phyloP scores from a whole-genome alignment of 495 filamentous ascomycete genomes.

The Mytilinidion resinicola region DNA sequence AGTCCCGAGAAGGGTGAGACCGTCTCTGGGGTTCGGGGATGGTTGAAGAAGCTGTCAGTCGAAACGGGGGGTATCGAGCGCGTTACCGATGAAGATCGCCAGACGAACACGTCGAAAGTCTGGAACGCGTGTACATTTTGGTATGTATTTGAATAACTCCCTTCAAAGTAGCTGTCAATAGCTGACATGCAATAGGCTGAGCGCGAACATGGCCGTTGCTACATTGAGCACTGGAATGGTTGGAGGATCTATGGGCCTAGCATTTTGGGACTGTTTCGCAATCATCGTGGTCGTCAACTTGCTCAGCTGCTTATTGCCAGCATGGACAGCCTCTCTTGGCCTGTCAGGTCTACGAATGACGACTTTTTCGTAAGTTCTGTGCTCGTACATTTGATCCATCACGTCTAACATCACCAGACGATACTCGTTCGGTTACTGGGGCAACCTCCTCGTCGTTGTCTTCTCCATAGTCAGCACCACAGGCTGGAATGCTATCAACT shows the following conservation, averaged over 20 bases:
- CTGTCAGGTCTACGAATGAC: slow-evolving; percentile 39
- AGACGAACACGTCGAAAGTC: slow-evolving; percentile 10
- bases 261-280: slow-evolving; percentile 26
- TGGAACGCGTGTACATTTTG: slow-evolving; percentile 25
- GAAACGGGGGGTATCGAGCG: slow-evolving; percentile 21
- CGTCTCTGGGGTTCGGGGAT: not conserved
- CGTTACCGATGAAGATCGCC: slow-evolving; percentile 19
- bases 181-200: slow-evolving; percentile 12
- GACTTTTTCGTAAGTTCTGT: slow-evolving; percentile 34
- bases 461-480: slow-evolving; percentile 26
- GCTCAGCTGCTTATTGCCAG: slow-evolving; percentile 33
- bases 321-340: slow-evolving; percentile 38
- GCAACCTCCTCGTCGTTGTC: slow-evolving; percentile 20
- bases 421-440: slow-evolving; percentile 27
- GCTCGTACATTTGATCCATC: not conserved
- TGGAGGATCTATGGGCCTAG: slow-evolving; percentile 17
- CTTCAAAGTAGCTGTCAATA: not conserved
- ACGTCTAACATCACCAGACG: not conserved
- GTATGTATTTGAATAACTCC: not conserved
- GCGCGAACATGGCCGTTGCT: slow-evolving; percentile 25
- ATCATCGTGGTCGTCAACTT: slow-evolving; percentile 24
- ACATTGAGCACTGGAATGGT: slow-evolving; percentile 20
- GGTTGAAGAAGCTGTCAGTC: slow-evolving; percentile 19
- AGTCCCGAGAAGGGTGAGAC: not conserved
- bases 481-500: slow-evolving; percentile 26